Evolutionary conservation across 257 asterid species (phyloP).

Genomic region (Plectranthus barbatus): DNA sequence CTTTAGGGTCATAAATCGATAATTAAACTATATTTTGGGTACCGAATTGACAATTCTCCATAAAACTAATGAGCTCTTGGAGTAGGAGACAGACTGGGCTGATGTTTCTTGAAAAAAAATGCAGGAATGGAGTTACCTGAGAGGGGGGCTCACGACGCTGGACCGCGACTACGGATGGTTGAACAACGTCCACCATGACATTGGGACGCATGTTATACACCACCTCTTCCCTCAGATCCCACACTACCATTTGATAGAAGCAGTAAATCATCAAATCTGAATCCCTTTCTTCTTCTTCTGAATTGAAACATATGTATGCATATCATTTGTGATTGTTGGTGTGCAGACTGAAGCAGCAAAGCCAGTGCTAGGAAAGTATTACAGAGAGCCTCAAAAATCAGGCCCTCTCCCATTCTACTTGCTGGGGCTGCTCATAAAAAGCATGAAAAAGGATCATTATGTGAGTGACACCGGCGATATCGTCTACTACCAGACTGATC

Average conservation of each 20-base stretch:
- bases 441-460: constrained; percentile 67
- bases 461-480: constrained; percentile 68
- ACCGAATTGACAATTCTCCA: too few species aligned
- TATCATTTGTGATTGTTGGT: background rate
- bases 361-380: constrained; percentile 72
- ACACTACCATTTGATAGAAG: constrained; percentile 77
- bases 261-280: constrained; percentile 71
- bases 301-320: too few species aligned
- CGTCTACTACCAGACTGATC: constrained; percentile 59
- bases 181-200: constrained; percentile 87
- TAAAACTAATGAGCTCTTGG: too few species aligned
- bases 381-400: constrained; percentile 67
- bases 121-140: constrained; percentile 85
- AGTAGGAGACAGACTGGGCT: too few species aligned
- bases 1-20: too few species aligned
- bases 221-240: constrained; percentile 97
- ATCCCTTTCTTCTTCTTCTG: too few species aligned
- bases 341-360: constrained; percentile 77
- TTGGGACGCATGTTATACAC: constrained; percentile 86
- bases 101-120: background rate
- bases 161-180: constrained; percentile 91
- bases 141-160: constrained; percentile 85
- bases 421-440: constrained; percentile 46
- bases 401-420: constrained; percentile 63
- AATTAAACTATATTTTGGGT: too few species aligned